Evolutionary conservation across 208 protist genomes (phyloP), one percentile per base, ranked within the genome.

Genomic region (Trypanosoma rangeli): DNA sequence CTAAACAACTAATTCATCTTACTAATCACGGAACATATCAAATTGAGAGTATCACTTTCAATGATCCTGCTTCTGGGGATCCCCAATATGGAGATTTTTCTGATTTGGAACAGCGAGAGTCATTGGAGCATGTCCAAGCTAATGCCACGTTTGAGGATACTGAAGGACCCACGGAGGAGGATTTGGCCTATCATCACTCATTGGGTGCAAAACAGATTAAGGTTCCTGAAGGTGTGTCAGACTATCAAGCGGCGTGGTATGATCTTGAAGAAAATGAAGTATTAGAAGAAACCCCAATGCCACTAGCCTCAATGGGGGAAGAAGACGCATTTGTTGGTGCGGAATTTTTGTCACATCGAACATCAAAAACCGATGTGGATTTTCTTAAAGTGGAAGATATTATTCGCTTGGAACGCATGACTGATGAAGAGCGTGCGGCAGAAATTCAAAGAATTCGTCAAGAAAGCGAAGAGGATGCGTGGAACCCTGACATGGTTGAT

Each of bases 11-110:
- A 24, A 70, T 96, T 54, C 87, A 96, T 70, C 60, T 96, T 12
- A 96, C 90, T n/a, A 92, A 93, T 73, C 74, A 94, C 65, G 90
- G 90, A 24, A 94, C 90, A 39, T 96, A 86, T 76, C 90, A 96
- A 67, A 74, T 96, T 57, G 84, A 83, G 26, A 85, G 69, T 35
- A 88, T 94, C 48, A 68, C 53, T 22, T 18, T 66, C 22, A 55
- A 16, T 37, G 60, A 73, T 58, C 50, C 66, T 15, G 53, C 15
- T 31, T 33, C 29, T 60, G 77, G 74, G 15, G 84, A 85, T 33
- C 59, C 54, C 15, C 64, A 73, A 13, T 59, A 88, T 33, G 70
- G 90, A 37, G 87, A 95, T 44, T 44, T 56, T 8, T 90, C 81
- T 5, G 68, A 84, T 44, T 64, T 80, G 54, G 75, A 79, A 0